Base-by-base conservation (phyloP, 2,329 filamentous ascomycete species). In the Bimuria novae-zelandiae region DNA sequence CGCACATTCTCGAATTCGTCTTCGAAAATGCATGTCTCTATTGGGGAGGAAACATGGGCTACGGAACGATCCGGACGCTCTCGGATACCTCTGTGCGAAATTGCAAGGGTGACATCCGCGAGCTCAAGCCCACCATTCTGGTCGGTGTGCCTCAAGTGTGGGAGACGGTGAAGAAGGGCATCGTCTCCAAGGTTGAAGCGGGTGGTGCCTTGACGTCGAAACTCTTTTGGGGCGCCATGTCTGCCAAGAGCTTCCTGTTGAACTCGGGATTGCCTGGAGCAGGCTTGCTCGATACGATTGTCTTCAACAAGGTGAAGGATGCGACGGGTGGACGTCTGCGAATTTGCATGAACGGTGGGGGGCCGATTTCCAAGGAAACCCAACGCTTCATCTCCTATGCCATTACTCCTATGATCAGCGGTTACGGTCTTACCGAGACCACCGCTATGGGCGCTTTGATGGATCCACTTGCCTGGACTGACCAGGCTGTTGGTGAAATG, bases 101-200 rank as follows among this genome's bases (percentile, higher is more conserved):
- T 75, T 97, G 90, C 79, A 85, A 87, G 62, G 93, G 94, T 63
- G 94, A 99, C 66, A 96, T 99, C 77, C 89, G 89, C 55, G 92
- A 97, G 69, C 89, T 97, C 71, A 84, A 84, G 64, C 94, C 94
- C 1, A 95, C 92, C 1, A 84, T 97, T 70, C 84, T 99, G 71
- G 89, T 97, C 33, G 94, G 94, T 73, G 94, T 99, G 3, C 94
- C 94, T 1, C 92, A 95, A 53, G 89, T 99, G 27, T 99, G 93
- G 92, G 94, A 99, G 77, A 92, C 90, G 1, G 89, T 99, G 67
- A 93, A 92, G 80, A 99, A 99, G 81, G 94, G 94, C 49, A 89
- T 99, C 66, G 80, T 93, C 59, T 77, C 80, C 65, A 91, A 92
- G 75, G 87, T 97, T 55, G 88, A 89, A 69, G 79, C 82, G 52